These are phyloP conservation scores for Euclidium syriacum DNA, from an alignment of 345 rosid genomes.

Conservation along the genomic window DNA sequence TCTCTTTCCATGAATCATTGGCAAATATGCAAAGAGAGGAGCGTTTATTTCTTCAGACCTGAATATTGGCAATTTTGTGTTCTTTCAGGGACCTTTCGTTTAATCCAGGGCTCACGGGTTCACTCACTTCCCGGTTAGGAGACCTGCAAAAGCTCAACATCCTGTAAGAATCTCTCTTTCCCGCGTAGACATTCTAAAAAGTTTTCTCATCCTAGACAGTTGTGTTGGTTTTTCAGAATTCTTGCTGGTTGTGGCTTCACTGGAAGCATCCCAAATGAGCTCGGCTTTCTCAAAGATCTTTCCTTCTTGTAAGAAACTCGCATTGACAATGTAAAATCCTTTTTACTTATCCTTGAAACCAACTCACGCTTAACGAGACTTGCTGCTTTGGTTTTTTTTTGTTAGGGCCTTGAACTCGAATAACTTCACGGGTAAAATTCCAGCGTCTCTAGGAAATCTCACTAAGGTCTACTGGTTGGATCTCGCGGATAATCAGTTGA, in stretches of 20 bases:
- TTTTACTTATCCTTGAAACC: background rate
- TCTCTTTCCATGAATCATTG: background rate
- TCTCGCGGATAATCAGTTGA: constrained; percentile 78
- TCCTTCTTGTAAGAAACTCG: constrained; percentile 69
- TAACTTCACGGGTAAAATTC: constrained; percentile 75
- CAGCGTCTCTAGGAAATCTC: constrained; percentile 73
- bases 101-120: constrained; percentile 66
- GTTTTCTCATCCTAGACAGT: background rate
- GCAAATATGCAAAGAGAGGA: background rate
- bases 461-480: constrained; percentile 82
- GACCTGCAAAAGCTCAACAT: constrained; percentile 71
- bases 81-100: constrained; percentile 78
- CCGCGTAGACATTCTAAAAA: background rate
- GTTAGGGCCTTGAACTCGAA: constrained; percentile 93
- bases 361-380: constrained; percentile 1
- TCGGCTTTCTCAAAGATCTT: constrained; percentile 71
- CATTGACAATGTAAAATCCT: background rate
- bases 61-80: background rate
- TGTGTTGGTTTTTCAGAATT: constrained; percentile 45
- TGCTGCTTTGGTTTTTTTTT: constrained; percentile 2
- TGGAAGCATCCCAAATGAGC: constrained; percentile 74
- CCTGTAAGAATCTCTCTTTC: constrained; percentile 44
- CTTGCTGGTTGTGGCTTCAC: constrained; percentile 85
- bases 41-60: background rate
- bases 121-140: constrained; percentile 68